phyloP scores from a whole-genome alignment of 345 rosid species.

The Lepidium africanum region DNA sequence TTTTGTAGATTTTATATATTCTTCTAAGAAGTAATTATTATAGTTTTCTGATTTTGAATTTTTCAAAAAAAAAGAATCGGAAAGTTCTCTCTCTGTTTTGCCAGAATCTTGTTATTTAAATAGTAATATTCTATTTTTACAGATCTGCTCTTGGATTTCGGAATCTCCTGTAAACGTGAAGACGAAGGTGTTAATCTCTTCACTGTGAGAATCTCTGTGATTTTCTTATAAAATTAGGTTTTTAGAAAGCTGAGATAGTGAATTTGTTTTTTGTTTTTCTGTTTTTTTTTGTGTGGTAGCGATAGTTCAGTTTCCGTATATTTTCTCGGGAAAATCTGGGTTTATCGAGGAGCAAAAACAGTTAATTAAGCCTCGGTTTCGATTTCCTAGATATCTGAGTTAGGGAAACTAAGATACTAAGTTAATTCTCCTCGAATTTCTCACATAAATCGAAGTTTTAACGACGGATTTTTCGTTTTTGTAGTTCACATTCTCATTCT shows the following conservation, averaged over 20 bases:
- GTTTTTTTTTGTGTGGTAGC: background rate
- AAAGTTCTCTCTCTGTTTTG: constrained; percentile 8
- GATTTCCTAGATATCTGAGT: background rate
- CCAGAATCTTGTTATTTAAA: background rate
- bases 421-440: background rate
- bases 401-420: constrained; percentile 2
- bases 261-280: background rate
- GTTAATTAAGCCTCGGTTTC: background rate
- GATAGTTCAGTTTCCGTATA: background rate
- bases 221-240: background rate
- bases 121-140: constrained; percentile 13
- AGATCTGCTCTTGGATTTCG: constrained; percentile 24
- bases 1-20: background rate
- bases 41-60: constrained; percentile 7
- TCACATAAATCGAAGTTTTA: background rate
- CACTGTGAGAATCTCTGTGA: background rate
- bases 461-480: background rate
- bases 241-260: background rate
- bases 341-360: background rate
- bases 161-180: constrained; percentile 16
- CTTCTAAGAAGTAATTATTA: background rate
- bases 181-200: background rate
- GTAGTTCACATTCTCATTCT: background rate
- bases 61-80: background rate
- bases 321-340: background rate